Conservation (phyloP, 495 filamentous ascomycete genomes). For the Aspergillus sparsus region DNA sequence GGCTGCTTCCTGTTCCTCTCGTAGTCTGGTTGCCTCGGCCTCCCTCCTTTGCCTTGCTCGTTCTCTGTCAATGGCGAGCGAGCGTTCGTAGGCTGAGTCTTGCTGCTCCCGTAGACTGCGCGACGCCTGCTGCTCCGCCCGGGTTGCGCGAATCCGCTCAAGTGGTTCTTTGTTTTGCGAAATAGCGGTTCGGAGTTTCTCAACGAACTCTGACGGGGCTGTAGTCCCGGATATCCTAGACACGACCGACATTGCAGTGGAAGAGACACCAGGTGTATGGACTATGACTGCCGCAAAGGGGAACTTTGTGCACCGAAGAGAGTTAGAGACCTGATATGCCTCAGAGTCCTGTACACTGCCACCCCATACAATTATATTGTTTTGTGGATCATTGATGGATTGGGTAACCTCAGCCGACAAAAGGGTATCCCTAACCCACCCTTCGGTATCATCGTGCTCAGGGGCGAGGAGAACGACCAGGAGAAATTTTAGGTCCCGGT, state of each 20-base stretch:
- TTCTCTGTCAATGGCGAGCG: conserved; percentile 83
- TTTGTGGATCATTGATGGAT: conserved; percentile 69
- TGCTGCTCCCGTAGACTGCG: conserved; percentile 79
- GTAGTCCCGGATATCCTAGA: conserved; percentile 71
- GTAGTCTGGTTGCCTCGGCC: conserved; percentile 65
- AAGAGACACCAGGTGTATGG: conserved; percentile 77
- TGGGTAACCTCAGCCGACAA: conserved; percentile 69
- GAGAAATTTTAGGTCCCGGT: conserved; percentile 87
- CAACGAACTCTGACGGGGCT: conserved; percentile 64
- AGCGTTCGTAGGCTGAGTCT: conserved; percentile 89
- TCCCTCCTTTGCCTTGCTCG: conserved; percentile 71
- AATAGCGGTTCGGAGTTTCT: conserved; percentile 69
- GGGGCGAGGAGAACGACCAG: conserved; percentile 82
- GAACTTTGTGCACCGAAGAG: conserved; percentile 83
- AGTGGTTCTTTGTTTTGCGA: conserved; percentile 69
- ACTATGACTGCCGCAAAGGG: conserved; percentile 83
- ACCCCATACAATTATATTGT: conserved; percentile 85
- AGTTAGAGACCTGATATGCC: conserved; percentile 83
- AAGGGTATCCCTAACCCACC: conserved; percentile 82
- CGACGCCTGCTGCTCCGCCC: conserved; percentile 74
- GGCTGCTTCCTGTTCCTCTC: conserved; percentile 61
- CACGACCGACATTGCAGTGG: conserved; percentile 83
- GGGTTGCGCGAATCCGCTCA: conserved; percentile 62
- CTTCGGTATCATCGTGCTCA: conserved; percentile 87
- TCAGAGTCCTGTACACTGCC: conserved; percentile 91